phyloP scores from a whole-genome alignment of 345 rosid species.

The Pistacia vera region DNA sequence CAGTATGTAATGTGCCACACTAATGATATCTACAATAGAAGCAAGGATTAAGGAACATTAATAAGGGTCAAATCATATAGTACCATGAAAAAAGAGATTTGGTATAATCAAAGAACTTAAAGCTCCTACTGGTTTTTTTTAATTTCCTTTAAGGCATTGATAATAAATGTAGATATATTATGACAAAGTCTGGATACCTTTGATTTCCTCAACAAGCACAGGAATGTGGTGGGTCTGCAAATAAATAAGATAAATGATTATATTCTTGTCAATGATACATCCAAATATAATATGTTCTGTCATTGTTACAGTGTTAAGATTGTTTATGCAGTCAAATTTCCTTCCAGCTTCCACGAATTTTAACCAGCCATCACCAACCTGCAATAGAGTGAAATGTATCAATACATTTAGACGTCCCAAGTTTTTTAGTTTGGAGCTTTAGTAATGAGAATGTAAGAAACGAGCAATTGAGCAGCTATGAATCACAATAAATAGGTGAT shows the following conservation, averaged over 20 bases:
- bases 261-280: background rate
- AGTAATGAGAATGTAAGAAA: background rate
- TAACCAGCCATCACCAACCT: slow-evolving; percentile 96
- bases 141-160: background rate
- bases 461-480: slow-evolving; percentile 3
- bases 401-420: background rate
- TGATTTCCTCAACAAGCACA: slow-evolving; percentile 75
- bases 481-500: background rate
- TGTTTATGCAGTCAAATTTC: slow-evolving; percentile 71
- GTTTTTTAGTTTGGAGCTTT: background rate
- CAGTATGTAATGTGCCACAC: slow-evolving; percentile 77
- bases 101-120: background rate
- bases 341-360: slow-evolving; percentile 72
- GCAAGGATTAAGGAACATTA: slow-evolving; percentile 23
- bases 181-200: slow-evolving; percentile 43
- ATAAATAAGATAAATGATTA: slow-evolving; percentile 18
- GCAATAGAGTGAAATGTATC: slow-evolving; percentile 26
- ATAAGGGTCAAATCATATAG: background rate
- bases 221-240: slow-evolving; percentile 78
- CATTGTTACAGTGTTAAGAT: slow-evolving; percentile 65
- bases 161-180: background rate
- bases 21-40: slow-evolving; percentile 55
- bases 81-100: background rate
- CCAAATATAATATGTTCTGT: slow-evolving; percentile 6
- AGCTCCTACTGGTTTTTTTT: background rate